A percentile compares a stretch with the other conserved stretches of the same genome.
These are phyloP conservation scores for Dryas integrifolia DNA, from an alignment of 331 rosid species.

Conservation along the genomic window DNA sequence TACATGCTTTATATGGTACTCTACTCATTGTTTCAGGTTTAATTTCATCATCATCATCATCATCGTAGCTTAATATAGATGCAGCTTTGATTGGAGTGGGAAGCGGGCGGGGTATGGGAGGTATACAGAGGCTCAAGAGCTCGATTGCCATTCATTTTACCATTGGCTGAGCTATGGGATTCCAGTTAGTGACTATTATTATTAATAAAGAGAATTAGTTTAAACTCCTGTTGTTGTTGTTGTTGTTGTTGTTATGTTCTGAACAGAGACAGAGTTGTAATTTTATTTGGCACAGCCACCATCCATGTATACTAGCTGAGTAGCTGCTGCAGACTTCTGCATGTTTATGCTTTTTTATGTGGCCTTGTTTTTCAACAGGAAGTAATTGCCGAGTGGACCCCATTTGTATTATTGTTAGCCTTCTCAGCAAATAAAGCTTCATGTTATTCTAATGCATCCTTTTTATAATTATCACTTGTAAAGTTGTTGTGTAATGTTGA, in stretches of 20 bases:
- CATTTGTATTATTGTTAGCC: conserved; percentile 24
- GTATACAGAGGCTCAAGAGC: conserved; percentile 49
- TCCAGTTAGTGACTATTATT: conserved; percentile 36
- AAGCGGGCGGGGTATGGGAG: conserved; percentile 32
- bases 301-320: conserved; percentile 35
- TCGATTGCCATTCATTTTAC: conserved; percentile 68
- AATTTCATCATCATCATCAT: conserved; percentile 13
- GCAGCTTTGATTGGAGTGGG: conserved; percentile 41
- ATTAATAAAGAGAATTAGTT: conserved; percentile 21
- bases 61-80: conserved; percentile 35
- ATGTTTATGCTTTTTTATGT: conserved; percentile 31
- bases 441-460: neutral
- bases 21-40: conserved; percentile 28
- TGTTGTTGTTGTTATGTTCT: conserved; percentile 33
- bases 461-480: neutral
- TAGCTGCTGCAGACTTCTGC: conserved; percentile 40
- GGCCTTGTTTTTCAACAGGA: conserved; percentile 37
- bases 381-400: conserved; percentile 29
- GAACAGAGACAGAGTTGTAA: conserved; percentile 11
- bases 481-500: too few relatives aligned
- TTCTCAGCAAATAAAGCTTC: conserved; percentile 29
- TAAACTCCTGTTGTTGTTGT: conserved; percentile 37
- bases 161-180: conserved; percentile 70
- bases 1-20: conserved; percentile 41
- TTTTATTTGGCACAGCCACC: conserved; percentile 28